Evolutionary conservation across 1,139 yeast genomes (phyloP), one percentile per base, ranked within the genome.

Genomic region (Debaryomycetaceae sp.): DNA sequence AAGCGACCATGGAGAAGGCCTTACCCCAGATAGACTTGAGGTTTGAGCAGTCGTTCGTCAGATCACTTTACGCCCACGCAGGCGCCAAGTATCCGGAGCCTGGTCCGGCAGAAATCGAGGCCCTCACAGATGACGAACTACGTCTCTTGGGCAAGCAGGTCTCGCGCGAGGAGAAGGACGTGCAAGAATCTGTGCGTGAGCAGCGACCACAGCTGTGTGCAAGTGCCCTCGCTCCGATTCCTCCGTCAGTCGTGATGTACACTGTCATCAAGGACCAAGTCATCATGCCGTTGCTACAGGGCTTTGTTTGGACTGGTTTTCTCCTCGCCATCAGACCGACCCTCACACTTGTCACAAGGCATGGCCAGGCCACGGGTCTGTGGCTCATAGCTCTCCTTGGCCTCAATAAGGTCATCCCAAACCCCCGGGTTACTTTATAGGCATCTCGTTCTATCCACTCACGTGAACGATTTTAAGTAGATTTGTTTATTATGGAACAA

Each of bases 211-310:
- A 27, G 31, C 11, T 8, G 11, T 7, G 11, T 27, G 31, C 31
- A 7, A 40, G 50, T 6, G 78, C 76, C 7, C 53, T 66, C 14
- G 60, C 62, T 7, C 63, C 65, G 13, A 69, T 80, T 24, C 75
- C 84, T 0, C 79, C 80, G 1, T 57, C 62, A 1, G 66, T 78
- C 0, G 76, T 83, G 6, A 52, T 72, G 0, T 80, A 78, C 54
- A 85, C 87, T 1, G 63, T 86, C 0, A 41, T 83, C 7, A 78
- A 78, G 49, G 91, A 85, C 56, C 84, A 84, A 49, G 57, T 86
- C 2, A 13, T 85, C n/a, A 77, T 84, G 82, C 93, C 93, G 1
- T 71, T 86, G 36, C 23, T 74, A 14, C 78, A 72, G 49, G 78
- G 78, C 5, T 68, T 75, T 46, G 44, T 69, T 31, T 74, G 71